Evolutionary conservation across 2,329 filamentous ascomycete genomes (phyloP).

Genomic region (Alternaria ventricosa): DNA sequence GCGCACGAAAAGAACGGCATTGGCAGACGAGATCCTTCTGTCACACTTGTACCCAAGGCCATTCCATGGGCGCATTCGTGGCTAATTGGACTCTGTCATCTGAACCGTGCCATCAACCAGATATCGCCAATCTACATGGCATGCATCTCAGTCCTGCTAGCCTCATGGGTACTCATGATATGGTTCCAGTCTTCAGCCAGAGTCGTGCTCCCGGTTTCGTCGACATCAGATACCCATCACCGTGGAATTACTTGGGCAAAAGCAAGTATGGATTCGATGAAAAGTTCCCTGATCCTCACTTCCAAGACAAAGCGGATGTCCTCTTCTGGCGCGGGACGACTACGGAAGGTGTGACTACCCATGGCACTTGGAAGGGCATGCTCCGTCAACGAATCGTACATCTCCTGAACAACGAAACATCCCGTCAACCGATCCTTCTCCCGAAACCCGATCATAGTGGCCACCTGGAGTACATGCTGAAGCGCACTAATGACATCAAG

Average conservation of each 20-base stretch:
- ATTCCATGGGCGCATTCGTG: slow-evolving; percentile 72
- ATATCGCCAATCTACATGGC: slow-evolving; percentile 75
- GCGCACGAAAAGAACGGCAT: slow-evolving; percentile 62
- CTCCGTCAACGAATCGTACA: slow-evolving; percentile 75
- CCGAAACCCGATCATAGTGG: slow-evolving; percentile 57
- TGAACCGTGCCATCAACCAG: slow-evolving; percentile 78
- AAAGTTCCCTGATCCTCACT: slow-evolving; percentile 60
- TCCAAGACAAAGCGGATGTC: slow-evolving; percentile 66
- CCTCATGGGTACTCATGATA: slow-evolving; percentile 66
- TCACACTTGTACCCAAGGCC: slow-evolving; percentile 65
- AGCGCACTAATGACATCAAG: slow-evolving; percentile 62
- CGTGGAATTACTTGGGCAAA: slow-evolving; percentile 68
- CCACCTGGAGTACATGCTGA: slow-evolving; percentile 63
- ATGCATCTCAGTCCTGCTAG: slow-evolving; percentile 72
- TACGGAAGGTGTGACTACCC: slow-evolving; percentile 58
- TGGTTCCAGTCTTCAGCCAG: slow-evolving; percentile 78
- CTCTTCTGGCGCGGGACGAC: slow-evolving; percentile 80
- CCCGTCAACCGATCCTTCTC: slow-evolving; percentile 41
- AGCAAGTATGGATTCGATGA: slow-evolving; percentile 59
- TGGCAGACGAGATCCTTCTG: slow-evolving; percentile 73
- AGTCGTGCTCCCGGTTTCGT: slow-evolving; percentile 74
- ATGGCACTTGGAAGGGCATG: slow-evolving; percentile 70
- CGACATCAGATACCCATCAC: slow-evolving; percentile 76
- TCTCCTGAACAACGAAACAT: slow-evolving; percentile 51
- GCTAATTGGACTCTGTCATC: slow-evolving; percentile 69